phyloP scores from a whole-genome alignment of 148 eudicot species.

The Persicaria tinctoria region DNA sequence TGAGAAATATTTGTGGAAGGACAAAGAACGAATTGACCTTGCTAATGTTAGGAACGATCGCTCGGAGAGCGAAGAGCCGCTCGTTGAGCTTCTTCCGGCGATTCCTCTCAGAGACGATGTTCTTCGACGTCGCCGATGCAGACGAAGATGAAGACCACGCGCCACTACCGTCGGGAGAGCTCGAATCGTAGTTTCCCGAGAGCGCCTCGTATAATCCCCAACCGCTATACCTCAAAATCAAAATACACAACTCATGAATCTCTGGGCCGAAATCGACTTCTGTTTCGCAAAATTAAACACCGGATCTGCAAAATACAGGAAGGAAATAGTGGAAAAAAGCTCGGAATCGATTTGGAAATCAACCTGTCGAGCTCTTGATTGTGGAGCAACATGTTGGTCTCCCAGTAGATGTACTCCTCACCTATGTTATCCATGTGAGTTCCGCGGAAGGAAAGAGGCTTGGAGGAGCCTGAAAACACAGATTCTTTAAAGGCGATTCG shows the following conservation, averaged over 20 bases:
- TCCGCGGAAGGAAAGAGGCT: not conserved
- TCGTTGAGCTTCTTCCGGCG: conserved; percentile 78
- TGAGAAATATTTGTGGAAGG: not conserved
- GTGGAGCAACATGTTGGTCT: conserved; percentile 6
- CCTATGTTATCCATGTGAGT: conserved; percentile 7
- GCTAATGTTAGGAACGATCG: conserved; percentile 81
- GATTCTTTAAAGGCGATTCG: not conserved
- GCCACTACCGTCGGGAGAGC: conserved; percentile 64
- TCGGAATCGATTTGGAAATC: not conserved
- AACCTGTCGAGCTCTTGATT: conserved; percentile 8
- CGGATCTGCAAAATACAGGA: not conserved
- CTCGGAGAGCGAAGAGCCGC: conserved; percentile 72
- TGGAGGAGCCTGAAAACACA: not conserved
- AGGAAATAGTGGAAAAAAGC: not conserved
- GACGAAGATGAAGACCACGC: conserved; percentile 28
- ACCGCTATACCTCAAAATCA: conserved; percentile 12
- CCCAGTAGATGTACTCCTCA: conserved; percentile 9
- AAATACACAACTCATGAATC: not conserved
- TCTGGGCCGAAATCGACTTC: not conserved
- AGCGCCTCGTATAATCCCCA: conserved; percentile 52
- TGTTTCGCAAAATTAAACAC: not conserved
- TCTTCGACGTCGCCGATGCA: conserved; percentile 44
- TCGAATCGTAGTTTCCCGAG: conserved; percentile 63
- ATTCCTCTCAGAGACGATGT: conserved; percentile 71
- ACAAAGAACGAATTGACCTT: conserved; percentile 36